Evolutionary conservation across 192 early-diverging fungal species (phyloP).

Genomic region (Linnemannia elongata): DNA sequence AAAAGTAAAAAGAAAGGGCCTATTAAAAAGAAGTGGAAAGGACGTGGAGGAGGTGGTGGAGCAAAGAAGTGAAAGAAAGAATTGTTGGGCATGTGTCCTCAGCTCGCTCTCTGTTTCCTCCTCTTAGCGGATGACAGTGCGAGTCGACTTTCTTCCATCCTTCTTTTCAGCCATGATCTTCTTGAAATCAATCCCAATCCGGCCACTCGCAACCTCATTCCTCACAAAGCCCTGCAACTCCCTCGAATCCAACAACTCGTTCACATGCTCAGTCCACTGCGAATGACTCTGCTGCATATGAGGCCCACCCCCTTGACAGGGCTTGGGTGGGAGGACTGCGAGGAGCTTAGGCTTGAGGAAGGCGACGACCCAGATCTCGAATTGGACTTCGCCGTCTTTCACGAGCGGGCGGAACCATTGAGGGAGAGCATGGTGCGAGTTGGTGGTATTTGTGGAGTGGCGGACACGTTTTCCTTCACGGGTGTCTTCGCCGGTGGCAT

Average conservation of each 20-base stretch:
- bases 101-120: not conserved
- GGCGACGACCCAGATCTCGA: conserved; percentile 35
- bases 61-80: not conserved
- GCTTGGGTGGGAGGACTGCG: not conserved
- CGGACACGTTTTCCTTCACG: not conserved
- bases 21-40: not conserved
- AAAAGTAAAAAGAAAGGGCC: not conserved
- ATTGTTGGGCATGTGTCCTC: not conserved
- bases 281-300: not conserved
- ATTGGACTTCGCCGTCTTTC: conserved; percentile 18
- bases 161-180: conserved; percentile 16
- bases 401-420: conserved; percentile 11
- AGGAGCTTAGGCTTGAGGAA: not conserved
- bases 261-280: not conserved
- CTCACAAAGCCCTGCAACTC: conserved; percentile 7
- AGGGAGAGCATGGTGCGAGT: not conserved
- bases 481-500: not conserved
- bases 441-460: not conserved
- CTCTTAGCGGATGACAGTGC: conserved; percentile 8
- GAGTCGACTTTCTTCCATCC: not conserved
- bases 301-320: not conserved
- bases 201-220: not conserved
- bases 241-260: not conserved
- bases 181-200: conserved; percentile 29
- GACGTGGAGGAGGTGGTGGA: not conserved